Base-by-base conservation (phyloP, 495 filamentous ascomycete species). In the Penicillium riverlandense region DNA sequence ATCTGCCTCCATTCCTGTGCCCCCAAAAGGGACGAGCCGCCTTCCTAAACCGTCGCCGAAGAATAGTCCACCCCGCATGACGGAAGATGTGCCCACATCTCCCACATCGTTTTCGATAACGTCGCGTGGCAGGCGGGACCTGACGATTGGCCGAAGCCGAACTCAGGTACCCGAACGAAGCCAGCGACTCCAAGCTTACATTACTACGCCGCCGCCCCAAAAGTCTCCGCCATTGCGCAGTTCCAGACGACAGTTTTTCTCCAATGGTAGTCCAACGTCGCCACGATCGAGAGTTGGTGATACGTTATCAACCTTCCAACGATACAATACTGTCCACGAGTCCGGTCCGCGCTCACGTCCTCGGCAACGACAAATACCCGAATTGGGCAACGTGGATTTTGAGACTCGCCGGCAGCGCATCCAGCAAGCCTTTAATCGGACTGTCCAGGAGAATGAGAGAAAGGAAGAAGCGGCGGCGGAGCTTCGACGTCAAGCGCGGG, bases 221-320 rank as follows among this genome's bases (percentile, higher is more conserved):
- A 77, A 76, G 43, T 87, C 84, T 5, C 90, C 90, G 0, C 83
- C 81, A 10, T 67, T 96, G 14, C 78, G 90, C 45, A 90, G 88
- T 50, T 95, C 90, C 8, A 74, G 86, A 34, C 86, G 90, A 28
- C 83, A 86, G 59, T 84, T 85, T 8, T 82, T 95, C 29, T 88
- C 88, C 29, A 72, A 78, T 35, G 85, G 85, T n/a, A 71, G 75
- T 8, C 81, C 83, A 1, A 69, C 77, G 37, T 77, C 78, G 15
- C 83, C 84, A 8, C 80, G 82, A 47, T 77, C 81, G 44, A 80
- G 74, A 57, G 66, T 72, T 7, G 66, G 67, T 9, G 75, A 80
- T 41, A 65, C 66, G 12, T 61, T 76, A 22, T 68, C 66, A 11
- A 62, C 58, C 30, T 54, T 69, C 27, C 71, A 74, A 22, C 2